Evolutionary conservation across 257 asterid species (phyloP), one percentile per base, ranked within the genome.

Genomic region (Plantago ovata): DNA sequence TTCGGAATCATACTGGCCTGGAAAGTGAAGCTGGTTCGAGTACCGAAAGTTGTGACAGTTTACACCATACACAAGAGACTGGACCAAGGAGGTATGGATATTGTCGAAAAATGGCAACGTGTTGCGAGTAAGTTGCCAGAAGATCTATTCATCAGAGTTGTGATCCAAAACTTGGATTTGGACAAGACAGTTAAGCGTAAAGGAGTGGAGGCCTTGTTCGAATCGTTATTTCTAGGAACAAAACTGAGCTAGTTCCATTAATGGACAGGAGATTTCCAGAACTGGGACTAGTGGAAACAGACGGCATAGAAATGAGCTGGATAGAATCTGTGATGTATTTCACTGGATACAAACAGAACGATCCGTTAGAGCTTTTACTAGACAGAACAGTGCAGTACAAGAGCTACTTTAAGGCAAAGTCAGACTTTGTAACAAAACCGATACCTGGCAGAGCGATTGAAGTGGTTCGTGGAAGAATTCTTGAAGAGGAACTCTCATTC

Each of bases 251-350:
- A 3, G 1, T 57, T 1, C 46, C 50, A 9, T 0, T 75, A 45
- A 72, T 75, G 72, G 43, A 33, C 3, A 49, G 47, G 40, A 63
- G 42, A 0, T 75, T 81, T 13, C 82, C 87, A 0, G 84, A 79
- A 41, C 42, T 83, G 46, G 72, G 69, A 3, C 43, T 86, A 22
- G 54, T 28, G 11, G 40, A 38, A 7, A 24, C 32, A 40, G 82
- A 86, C 14, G 70, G 81, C 58, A 38, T 6, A 3, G 79, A 75
- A 69, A 74, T 77, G 84, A 75, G 79, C 13, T 83, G 93, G 95
- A 81, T 79, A 15, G 68, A 83, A 11, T 69, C 89, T 0, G 65
- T 49, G 0, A 39, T 81, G 3, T 53, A 74, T 24, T 70, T 63
- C 18, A 67, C 60, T 0, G 67, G 73, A 19, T 71, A 13, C 42